Percentiles rank a stretch among this genome's conserved stretches.
These are phyloP conservation scores for Fusarium humuli DNA, from an alignment of 2,329 filamentous ascomycete genomes.

Conservation along the genomic window DNA sequence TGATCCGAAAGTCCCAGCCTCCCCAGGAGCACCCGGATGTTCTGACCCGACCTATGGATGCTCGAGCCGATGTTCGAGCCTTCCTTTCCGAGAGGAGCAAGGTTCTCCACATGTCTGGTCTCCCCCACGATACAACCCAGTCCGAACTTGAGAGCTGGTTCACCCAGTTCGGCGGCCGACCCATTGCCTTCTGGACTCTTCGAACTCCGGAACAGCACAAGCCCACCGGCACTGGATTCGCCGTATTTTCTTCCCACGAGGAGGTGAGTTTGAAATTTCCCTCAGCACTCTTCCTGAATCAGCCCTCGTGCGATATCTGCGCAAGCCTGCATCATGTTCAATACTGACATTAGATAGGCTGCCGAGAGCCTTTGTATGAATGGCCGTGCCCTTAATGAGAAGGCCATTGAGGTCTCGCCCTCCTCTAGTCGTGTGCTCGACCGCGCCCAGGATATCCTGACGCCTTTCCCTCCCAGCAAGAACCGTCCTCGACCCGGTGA, in stretches of 20 bases:
- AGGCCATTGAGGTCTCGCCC: slow-evolving; percentile 98
- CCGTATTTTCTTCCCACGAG: slow-evolving; percentile 98
- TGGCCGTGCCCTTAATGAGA: slow-evolving; percentile 95
- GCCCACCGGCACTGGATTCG: slow-evolving; percentile 98
- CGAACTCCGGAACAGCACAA: slow-evolving; percentile 99
- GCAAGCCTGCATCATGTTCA: not conserved
- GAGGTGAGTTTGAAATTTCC: slow-evolving; percentile 73
- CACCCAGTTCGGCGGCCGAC: slow-evolving; percentile 96
- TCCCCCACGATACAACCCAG: slow-evolving; percentile 98
- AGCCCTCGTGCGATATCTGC: not conserved
- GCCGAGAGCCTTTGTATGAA: slow-evolving; percentile 99
- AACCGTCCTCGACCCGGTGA: slow-evolving; percentile 96
- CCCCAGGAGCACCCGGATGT: slow-evolving; percentile 94
- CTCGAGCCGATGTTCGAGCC: slow-evolving; percentile 92
- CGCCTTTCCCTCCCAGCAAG: slow-evolving; percentile 97
- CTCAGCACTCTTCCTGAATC: not conserved
- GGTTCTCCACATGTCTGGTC: slow-evolving; percentile 95
- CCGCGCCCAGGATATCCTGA: slow-evolving; percentile 93
- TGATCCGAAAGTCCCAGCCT: slow-evolving; percentile 97
- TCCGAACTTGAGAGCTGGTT: slow-evolving; percentile 99
- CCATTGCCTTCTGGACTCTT: slow-evolving; percentile 98
- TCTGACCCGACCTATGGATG: slow-evolving; percentile 94
- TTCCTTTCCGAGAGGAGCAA: slow-evolving; percentile 98
- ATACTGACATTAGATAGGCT: slow-evolving; percentile 67
- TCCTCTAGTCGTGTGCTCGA: slow-evolving; percentile 97